Percentiles rank a stretch among this genome's conserved stretches.
Conservation (phyloP, 2,329 filamentous ascomycete genomes). For the Beauveria varroae region DNA sequence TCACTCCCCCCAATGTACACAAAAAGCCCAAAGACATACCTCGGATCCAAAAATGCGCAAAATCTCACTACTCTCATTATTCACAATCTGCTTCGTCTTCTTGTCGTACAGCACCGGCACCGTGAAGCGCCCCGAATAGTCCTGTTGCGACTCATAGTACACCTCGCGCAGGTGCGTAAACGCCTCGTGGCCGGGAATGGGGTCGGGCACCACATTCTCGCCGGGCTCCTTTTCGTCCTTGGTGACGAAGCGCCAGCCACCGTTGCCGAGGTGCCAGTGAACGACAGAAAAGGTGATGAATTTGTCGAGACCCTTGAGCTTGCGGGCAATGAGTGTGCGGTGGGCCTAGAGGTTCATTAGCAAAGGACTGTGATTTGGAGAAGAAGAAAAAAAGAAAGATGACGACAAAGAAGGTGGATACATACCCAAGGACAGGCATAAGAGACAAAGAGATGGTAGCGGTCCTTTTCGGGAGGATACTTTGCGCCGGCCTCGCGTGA, state of each 20-base stretch:
- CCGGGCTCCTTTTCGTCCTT: constrained; percentile 49
- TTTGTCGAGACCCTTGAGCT: constrained; percentile 87
- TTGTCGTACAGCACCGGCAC: constrained; percentile 84
- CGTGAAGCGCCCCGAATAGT: constrained; percentile 75
- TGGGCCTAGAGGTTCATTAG: constrained; percentile 48
- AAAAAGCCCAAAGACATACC: constrained; percentile 32
- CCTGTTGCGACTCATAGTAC: constrained; percentile 66
- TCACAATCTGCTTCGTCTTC: constrained; percentile 68
- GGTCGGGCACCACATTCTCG: constrained; percentile 58
- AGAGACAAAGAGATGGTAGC: constrained; percentile 92
- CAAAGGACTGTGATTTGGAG: background rate
- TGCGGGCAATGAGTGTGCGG: constrained; percentile 76
- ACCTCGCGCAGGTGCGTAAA: constrained; percentile 67
- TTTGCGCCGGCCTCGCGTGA: constrained; percentile 62
- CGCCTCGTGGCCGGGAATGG: constrained; percentile 61
- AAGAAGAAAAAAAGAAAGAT: background rate
- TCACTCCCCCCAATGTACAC: too few species aligned
- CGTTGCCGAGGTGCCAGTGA: constrained; percentile 76
- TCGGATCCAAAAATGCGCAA: constrained; percentile 80
- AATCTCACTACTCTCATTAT: constrained; percentile 89
- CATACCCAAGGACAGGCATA: constrained; percentile 85
- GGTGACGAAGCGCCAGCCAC: constrained; percentile 76
- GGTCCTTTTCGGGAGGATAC: constrained; percentile 77
- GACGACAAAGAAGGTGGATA: constrained; percentile 16
- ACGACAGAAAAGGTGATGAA: constrained; percentile 74